Evolutionary conservation across 192 early-diverging fungal species (phyloP), one percentile per base, ranked within the genome.

Genomic region (Podochytrium sp.): DNA sequence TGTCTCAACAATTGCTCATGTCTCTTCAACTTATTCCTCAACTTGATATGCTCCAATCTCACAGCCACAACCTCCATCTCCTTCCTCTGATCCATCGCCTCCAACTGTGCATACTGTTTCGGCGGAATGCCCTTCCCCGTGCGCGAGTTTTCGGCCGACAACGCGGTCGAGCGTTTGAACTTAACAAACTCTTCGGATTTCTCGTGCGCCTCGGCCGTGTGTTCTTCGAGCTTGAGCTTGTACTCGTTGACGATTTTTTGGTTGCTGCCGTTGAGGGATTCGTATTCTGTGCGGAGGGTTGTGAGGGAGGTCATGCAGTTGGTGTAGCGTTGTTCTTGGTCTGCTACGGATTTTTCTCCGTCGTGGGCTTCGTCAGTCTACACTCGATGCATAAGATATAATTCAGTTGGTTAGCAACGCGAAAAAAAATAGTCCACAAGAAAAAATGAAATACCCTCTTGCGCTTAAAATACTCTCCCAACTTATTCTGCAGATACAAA

Each of bases 11-110:
- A 39, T 57, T 76, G 76, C 73, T 89, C 87, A 37, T 82, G 80
- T 39, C 87, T 50, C 27, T 76, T 63, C 37, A 89, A 64, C 66
- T 85, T 85, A 65, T 89, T 89, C 58, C 86, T 25, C 56, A 89
- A 72, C 71, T 86, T 87, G 60, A 89, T 89, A 66, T 89, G 86
- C 41, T 87, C 87, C 53, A 89, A 64, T 30, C 87, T 43, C 1
- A 87, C 87, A 32, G 76, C 79, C 2, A 82, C 83, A 14, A 89
- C 87, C 51, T 87, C 86, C 32, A 61, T 76, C 47, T 89, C 87
- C 73, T 88, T 88, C 69, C 80, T 78, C 34, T 71, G 74, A 75
- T 89, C 86, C 20, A 69, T 74, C 0, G 76, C 76, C 64, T 86
- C 84, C 2, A 87, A 64, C 41, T 76, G 78, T 10, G 88, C 84